These are phyloP conservation scores for Moesziomyces globuligerus DNA, from an alignment of 1,284 basidiomycete genomes.

Conservation along the genomic window DNA sequence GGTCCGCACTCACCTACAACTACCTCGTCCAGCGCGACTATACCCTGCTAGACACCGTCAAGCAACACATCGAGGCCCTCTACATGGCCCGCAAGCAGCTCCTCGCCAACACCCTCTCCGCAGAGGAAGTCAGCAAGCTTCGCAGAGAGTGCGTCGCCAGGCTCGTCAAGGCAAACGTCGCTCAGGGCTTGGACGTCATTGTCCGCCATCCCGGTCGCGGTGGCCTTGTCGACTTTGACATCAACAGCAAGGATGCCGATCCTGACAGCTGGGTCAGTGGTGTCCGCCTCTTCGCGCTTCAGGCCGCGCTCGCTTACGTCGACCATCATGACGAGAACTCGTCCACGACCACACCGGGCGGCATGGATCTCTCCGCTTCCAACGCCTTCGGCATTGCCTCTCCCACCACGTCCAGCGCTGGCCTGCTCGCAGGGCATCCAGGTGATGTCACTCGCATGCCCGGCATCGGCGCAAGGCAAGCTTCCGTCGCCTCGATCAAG, in stretches of 20 bases:
- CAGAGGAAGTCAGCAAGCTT: conserved; percentile 84
- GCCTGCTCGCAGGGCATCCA: conserved; percentile 47
- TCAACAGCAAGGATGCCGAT: conserved; percentile 52
- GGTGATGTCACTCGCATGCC: conserved; percentile 14
- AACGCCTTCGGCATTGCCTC: conserved; percentile 57
- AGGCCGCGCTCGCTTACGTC: conserved; percentile 66
- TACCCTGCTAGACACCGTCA: conserved; percentile 84
- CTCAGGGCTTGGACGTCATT: conserved; percentile 91
- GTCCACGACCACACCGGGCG: conserved; percentile 18
- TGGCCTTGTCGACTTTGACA: conserved; percentile 75
- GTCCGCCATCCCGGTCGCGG: conserved; percentile 93
- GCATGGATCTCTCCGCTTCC: conserved; percentile 50
- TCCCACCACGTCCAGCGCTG: conserved; percentile 47
- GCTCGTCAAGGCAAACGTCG: conserved; percentile 88
- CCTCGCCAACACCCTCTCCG: conserved; percentile 83
- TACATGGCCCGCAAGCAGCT: conserved; percentile 89
- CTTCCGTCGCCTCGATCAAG: conserved; percentile 5
- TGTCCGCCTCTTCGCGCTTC: conserved; percentile 64
- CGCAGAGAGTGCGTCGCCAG: conserved; percentile 86
- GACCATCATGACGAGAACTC: conserved; percentile 46
- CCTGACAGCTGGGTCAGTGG: conserved; percentile 63
- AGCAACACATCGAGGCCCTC: conserved; percentile 88
- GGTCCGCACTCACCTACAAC: conserved; percentile 89
- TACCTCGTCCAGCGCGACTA: conserved; percentile 91
- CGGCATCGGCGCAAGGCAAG: conserved; percentile 10